These are phyloP conservation scores for Xerocomellus dryophilus DNA, from an alignment of 768 basidiomycete species.

Conservation along the genomic window DNA sequence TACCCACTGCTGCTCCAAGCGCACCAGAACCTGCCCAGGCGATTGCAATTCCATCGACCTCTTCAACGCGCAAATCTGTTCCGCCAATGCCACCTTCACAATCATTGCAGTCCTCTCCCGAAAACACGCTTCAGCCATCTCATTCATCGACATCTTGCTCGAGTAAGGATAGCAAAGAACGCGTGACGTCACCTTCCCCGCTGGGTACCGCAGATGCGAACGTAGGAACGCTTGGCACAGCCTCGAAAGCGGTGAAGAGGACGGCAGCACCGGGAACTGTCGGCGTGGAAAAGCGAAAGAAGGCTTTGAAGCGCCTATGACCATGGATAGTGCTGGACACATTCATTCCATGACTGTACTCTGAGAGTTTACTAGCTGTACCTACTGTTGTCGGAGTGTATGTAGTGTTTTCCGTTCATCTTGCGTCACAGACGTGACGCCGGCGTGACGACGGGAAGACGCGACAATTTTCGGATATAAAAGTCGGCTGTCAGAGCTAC, in stretches of 20 bases:
- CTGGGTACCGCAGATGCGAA: slow-evolving; percentile 72
- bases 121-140: slow-evolving; percentile 42
- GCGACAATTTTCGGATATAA: slow-evolving; percentile 16
- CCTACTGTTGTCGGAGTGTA: slow-evolving; percentile 3
- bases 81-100: slow-evolving; percentile 42
- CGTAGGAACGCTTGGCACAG: slow-evolving; percentile 40
- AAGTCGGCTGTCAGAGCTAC: background rate
- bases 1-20: slow-evolving; percentile 16
- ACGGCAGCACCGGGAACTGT: slow-evolving; percentile 51
- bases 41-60: slow-evolving; percentile 41
- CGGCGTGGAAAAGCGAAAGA: slow-evolving; percentile 82
- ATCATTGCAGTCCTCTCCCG: slow-evolving; percentile 33
- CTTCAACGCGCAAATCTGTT: slow-evolving; percentile 41
- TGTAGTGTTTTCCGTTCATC: background rate
- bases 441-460: slow-evolving; percentile 15
- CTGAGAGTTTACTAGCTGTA: background rate
- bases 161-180: slow-evolving; percentile 46
- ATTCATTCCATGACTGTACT: slow-evolving; percentile 1
- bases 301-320: slow-evolving; percentile 78
- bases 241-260: slow-evolving; percentile 67
- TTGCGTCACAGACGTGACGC: slow-evolving; percentile 19
- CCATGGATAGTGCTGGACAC: slow-evolving; percentile 2
- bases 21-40: slow-evolving; percentile 28
- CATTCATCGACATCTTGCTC: slow-evolving; percentile 33
- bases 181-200: slow-evolving; percentile 66